These are phyloP conservation scores for Trichomonas vaginalis DNA, from an alignment of 208 protist species.

Conservation along the genomic window DNA sequence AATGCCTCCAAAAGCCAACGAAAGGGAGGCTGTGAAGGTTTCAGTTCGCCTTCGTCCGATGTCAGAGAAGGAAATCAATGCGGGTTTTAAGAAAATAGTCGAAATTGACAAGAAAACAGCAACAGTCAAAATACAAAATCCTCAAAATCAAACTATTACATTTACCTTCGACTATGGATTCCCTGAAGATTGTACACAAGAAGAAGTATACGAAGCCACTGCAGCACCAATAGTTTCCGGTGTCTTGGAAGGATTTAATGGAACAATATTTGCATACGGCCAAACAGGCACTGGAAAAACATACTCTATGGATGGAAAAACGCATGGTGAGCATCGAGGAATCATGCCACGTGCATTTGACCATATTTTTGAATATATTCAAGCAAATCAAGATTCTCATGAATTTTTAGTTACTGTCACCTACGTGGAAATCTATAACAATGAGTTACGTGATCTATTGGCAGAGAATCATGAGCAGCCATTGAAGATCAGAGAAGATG, in stretches of 20 bases:
- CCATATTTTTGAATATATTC: constrained; percentile 34
- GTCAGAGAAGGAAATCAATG: not conserved
- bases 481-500: constrained; percentile 26
- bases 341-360: constrained; percentile 38
- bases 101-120: not conserved
- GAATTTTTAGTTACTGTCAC: constrained; percentile 18
- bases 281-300: constrained; percentile 41
- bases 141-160: not conserved
- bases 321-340: constrained; percentile 3
- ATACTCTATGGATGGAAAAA: constrained; percentile 27
- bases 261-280: constrained; percentile 34
- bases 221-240: constrained; percentile 22
- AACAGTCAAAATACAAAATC: not conserved
- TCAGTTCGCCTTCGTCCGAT: constrained; percentile 30
- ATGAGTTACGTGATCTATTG: constrained; percentile 15
- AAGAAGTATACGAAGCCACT: constrained; percentile 32
- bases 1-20: not conserved
- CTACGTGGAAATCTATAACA: constrained; percentile 23
- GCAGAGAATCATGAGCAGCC: constrained; percentile 22
- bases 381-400: not conserved
- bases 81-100: not conserved
- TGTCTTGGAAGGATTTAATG: constrained; percentile 35
- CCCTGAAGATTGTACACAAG: constrained; percentile 22
- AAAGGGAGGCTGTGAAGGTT: constrained; percentile 25
- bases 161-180: constrained; percentile 29